Conservation (phyloP, 768 basidiomycete genomes). For the Boletus pseudopeckii region DNA sequence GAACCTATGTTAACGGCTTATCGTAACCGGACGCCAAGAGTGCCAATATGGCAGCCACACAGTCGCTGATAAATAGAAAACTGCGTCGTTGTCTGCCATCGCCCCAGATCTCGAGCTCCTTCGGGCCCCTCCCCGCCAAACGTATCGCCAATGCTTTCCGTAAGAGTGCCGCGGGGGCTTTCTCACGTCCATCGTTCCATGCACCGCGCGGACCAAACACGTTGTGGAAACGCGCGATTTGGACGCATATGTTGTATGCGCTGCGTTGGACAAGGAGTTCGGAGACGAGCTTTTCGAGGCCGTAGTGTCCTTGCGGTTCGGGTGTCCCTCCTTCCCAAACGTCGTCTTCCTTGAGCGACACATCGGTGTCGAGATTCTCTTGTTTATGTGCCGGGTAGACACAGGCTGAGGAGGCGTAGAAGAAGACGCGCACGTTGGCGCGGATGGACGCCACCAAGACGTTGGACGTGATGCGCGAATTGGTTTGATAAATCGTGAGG, state of each 20-base stretch:
- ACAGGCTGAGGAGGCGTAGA: conserved; percentile 59
- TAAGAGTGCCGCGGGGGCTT: conserved; percentile 54
- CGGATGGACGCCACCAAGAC: conserved; percentile 39
- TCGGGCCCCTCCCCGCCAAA: not conserved
- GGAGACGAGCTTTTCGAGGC: conserved; percentile 52
- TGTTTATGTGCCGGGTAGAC: conserved; percentile 51
- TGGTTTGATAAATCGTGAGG: conserved; percentile 45
- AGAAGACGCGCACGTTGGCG: conserved; percentile 41
- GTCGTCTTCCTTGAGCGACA: conserved; percentile 46
- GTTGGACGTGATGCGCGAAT: conserved; percentile 49
- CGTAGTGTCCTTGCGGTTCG: conserved; percentile 53
- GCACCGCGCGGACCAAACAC: conserved; percentile 53
- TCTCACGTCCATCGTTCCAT: conserved; percentile 55
- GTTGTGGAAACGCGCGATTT: conserved; percentile 57
- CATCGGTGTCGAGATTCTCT: conserved; percentile 26
- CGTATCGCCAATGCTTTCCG: conserved; percentile 46
- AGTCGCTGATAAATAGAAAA: conserved; percentile 55
- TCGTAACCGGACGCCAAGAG: conserved; percentile 39
- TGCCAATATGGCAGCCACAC: conserved; percentile 46
- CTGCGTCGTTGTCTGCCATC: conserved; percentile 51
- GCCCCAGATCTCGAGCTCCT: conserved; percentile 54
- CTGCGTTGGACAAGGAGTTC: conserved; percentile 44
- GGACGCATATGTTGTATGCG: conserved; percentile 34
- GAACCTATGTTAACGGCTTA: conserved; percentile 52
- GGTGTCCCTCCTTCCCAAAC: conserved; percentile 40